Base-by-base conservation (phyloP, 352 stramenopile species). In the Aphanomyces stellatus region DNA sequence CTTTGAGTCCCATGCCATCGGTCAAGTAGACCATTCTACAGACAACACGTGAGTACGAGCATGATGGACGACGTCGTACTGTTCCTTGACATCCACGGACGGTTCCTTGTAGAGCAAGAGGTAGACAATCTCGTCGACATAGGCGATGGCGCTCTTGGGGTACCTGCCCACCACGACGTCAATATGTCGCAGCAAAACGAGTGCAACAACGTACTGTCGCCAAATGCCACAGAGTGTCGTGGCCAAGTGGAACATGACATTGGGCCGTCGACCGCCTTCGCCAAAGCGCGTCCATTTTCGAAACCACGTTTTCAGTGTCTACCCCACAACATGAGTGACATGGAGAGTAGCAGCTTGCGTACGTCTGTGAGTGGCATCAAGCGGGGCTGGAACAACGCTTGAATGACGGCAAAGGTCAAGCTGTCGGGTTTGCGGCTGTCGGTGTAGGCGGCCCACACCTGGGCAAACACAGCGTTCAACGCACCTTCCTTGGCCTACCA, bases 71-170 rank as follows among this genome's bases (percentile, higher is more conserved):
- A 49, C 19, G 19, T 25, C 55, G n/a, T 51, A 51, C 53, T 53
- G 65, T 28, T 79, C 59, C 51, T 76, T 79, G 34, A 72, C 72
- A 4, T 69, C 66, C 22, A 93, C 83, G n/a, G 87, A 40, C 1
- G 82, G 85, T 63, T 93, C 83, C 33, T 88, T 87, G 65, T 89
- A 93, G 0, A 93, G 72, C 48, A 93, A 31, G 17, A 93, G 51
- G 31, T 74, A 61, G n/a, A 88, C 70, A 15, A 93, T 79, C 51
- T 92, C 83, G 19, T 88, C 78, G 4, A 75, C 65, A 61, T 88
- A 93, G 17, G 69, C 65, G 27, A 79, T 53, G 30, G 83, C 81
- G 11, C 77, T 63, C 0, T 64, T 49, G 3, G 82, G 85, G 10
- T 78, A 73, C 42, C 42, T 51, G 8, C 42, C n/a, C 42, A 43